Percentiles rank a stretch among this genome's conserved stretches.
Conservation (phyloP, 2,329 filamentous ascomycete genomes). For the Lachnum nothofagi region DNA sequence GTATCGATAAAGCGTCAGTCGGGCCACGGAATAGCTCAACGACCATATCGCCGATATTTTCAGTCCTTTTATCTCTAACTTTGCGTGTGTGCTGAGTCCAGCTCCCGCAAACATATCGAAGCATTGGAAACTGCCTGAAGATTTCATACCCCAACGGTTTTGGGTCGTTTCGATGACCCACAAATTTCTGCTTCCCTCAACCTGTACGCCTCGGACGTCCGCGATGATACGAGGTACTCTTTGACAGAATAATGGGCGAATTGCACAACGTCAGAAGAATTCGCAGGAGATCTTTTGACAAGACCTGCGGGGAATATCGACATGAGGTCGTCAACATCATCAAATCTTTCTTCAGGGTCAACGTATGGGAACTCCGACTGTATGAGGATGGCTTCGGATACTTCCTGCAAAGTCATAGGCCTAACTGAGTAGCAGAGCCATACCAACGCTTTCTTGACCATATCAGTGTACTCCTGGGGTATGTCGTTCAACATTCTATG, state of each 20-base stretch:
- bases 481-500: slow-evolving; percentile 5
- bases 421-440: slow-evolving; percentile 21
- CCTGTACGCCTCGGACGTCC: neutral
- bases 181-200: too few species aligned
- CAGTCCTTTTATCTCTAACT: neutral
- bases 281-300: neutral
- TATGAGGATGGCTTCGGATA: slow-evolving; percentile 1
- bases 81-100: neutral
- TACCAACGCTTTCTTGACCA: slow-evolving; percentile 15
- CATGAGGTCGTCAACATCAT: neutral
- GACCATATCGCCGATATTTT: neutral
- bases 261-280: neutral
- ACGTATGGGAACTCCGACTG: neutral
- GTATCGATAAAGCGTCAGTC: neutral
- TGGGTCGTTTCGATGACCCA: neutral
- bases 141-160: neutral
- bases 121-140: neutral
- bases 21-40: neutral
- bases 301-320: neutral
- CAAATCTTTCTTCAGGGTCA: neutral
- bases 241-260: slow-evolving; percentile 5
- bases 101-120: neutral
- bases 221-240: neutral
- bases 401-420: neutral
- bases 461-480: neutral